Evolutionary conservation across 345 rosid species (phyloP), one percentile per base, ranked within the genome.

Genomic region (Lepidium didymum): DNA sequence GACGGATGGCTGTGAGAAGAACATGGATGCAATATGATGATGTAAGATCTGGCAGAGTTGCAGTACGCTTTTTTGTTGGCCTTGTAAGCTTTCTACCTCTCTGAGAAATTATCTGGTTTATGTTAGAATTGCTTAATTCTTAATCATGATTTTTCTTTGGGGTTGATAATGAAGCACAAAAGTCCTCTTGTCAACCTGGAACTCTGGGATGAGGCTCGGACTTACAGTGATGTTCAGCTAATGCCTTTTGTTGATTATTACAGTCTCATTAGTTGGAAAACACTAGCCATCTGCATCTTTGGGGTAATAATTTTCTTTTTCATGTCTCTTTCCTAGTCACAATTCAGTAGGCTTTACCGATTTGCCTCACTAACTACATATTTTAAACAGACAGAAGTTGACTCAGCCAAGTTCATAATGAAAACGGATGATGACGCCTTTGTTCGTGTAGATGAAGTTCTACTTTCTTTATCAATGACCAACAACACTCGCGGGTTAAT

Each of bases 381-480:
- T 81, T 57, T 50, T 64, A 38, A 14, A 69, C 91, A 91, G 97
- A 85, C 90, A 33, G 82, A 91, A 57, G 90, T 84, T 44, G 88
- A 79, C 62, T 75, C 90, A 11, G 93, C 97, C 45, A 94, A 87
- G 74, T 89, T 85, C 75, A 81, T 89, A 62, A 91, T 91, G 96
- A 94, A 94, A 90, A 91, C 97, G 6, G 99, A 94, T 75, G 99
- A 94, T 71, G 97, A 94, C 77, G 97, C 99, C 68, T 91, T 94
- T 74, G 93, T 89, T 61, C 90, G 99, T 16, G 87, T 91, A 67
- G 97, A 94, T 77, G 91, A 91, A 87, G 83, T 94, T 29, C 49
- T 91, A 70, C 68, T 81, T 63, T 87, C 97, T 44, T 81, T 94
- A 68, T 82, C 66, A 25, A 68, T 80, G 78, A 72, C 79, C 68